These are phyloP conservation scores for Candida pini DNA, from an alignment of 805 yeast species.

Conservation along the genomic window DNA sequence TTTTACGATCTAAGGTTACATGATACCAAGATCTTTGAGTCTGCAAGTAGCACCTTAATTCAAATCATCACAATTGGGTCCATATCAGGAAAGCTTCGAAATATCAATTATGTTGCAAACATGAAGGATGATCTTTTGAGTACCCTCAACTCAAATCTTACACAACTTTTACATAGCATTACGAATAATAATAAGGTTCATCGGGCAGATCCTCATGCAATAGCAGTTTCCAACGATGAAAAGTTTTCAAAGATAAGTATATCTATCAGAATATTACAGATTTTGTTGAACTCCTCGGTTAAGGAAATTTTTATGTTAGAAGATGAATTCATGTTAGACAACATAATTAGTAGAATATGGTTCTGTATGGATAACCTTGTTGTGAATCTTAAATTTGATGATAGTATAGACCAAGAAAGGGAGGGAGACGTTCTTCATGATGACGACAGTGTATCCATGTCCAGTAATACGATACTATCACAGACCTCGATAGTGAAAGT, in stretches of 20 bases:
- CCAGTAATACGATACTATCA: slow-evolving; percentile 8
- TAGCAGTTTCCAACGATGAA: slow-evolving; percentile 13
- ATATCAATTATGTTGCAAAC: slow-evolving; percentile 17
- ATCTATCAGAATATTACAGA: slow-evolving; percentile 20
- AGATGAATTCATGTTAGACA: slow-evolving; percentile 20
- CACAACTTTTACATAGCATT: slow-evolving; percentile 19
- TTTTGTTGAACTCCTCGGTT: slow-evolving; percentile 21
- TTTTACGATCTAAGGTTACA: slow-evolving; percentile 25
- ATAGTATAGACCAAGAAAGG: not conserved
- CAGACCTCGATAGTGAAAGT: slow-evolving; percentile 15
- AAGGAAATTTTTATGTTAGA: slow-evolving; percentile 15
- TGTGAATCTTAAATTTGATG: slow-evolving; percentile 20
- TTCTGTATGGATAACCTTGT: slow-evolving; percentile 28
- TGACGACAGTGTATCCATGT: slow-evolving; percentile 3
- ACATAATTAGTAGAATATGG: slow-evolving; percentile 25
- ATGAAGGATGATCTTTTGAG: slow-evolving; percentile 18
- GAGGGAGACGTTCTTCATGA: slow-evolving; percentile 2
- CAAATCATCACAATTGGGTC: slow-evolving; percentile 16
- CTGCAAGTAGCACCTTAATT: slow-evolving; percentile 19
- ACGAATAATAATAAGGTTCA: slow-evolving; percentile 17
- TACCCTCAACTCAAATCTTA: slow-evolving; percentile 17
- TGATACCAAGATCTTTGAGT: slow-evolving; percentile 15
- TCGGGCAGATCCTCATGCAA: slow-evolving; percentile 12
- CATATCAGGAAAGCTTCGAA: slow-evolving; percentile 17
- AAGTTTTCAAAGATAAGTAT: slow-evolving; percentile 23